These are phyloP conservation scores for Acanthamoeba polyphaga DNA, from an alignment of 208 protist genomes.

Conservation along the genomic window DNA sequence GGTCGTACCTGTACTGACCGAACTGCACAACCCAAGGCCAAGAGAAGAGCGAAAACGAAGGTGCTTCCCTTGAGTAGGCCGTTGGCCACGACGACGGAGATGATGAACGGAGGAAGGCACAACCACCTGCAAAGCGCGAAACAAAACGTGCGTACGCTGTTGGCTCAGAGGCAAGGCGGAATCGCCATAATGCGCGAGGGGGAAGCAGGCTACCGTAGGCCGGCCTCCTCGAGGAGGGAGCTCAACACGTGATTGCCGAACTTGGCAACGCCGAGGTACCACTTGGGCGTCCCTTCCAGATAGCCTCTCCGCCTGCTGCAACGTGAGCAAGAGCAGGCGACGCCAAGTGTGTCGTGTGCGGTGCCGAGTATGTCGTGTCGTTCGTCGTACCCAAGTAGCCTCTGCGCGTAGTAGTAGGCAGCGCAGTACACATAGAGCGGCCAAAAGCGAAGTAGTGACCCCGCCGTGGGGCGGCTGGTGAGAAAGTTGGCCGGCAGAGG, in stretches of 20 bases:
- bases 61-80: neutral
- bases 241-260: neutral
- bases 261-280: neutral
- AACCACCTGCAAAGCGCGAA: neutral
- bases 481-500: constrained; percentile 3
- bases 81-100: neutral
- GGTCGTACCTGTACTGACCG: neutral
- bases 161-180: too few relatives aligned
- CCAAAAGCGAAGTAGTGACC: neutral
- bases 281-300: neutral
- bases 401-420: constrained; percentile 1
- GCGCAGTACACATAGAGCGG: constrained; percentile 20
- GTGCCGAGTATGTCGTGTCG: neutral
- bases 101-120: neutral
- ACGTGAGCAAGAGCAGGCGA: neutral
- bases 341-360: neutral
- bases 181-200: neutral
- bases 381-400: neutral
- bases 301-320: neutral
- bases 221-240: neutral
- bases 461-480: neutral
- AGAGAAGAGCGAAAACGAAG: neutral
- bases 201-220: neutral
- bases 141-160: neutral
- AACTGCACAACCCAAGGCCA: neutral